phyloP scores from a whole-genome alignment of 1,284 basidiomycete species.

The Fomitopsis schrenkii region DNA sequence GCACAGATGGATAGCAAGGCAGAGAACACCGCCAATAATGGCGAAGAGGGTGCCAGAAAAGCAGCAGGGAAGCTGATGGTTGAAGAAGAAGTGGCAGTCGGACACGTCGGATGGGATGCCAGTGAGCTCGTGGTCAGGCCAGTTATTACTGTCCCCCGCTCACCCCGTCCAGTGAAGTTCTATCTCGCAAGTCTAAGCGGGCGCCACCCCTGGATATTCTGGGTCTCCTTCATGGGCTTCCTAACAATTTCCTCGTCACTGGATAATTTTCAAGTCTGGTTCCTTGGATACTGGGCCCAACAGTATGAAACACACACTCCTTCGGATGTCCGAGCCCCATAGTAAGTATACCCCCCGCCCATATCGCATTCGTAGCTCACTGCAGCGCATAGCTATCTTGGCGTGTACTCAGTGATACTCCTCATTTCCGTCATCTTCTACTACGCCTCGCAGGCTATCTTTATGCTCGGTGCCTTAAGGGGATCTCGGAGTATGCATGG shows the following conservation, averaged over 20 bases:
- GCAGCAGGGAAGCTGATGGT: conserved; percentile 47
- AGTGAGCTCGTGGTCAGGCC: conserved; percentile 21
- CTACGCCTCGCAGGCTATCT: conserved; percentile 27
- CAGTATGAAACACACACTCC: conserved; percentile 29
- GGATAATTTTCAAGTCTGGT: conserved; percentile 19
- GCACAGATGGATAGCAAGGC: conserved; percentile 34
- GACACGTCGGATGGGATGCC: conserved; percentile 47
- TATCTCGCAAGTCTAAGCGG: conserved; percentile 31
- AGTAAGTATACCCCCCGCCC: conserved; percentile 17
- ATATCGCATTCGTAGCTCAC: neutral
- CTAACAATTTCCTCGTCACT: conserved; percentile 17
- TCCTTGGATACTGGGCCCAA: conserved; percentile 26
- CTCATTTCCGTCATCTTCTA: conserved; percentile 24
- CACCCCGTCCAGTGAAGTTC: conserved; percentile 22
- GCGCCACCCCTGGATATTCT: conserved; percentile 26
- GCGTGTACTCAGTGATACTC: conserved; percentile 38
- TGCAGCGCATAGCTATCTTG: conserved; percentile 32
- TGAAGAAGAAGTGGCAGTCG: conserved; percentile 56
- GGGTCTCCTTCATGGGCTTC: conserved; percentile 23
- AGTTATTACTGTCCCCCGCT: neutral
- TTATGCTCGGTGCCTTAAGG: conserved; percentile 37
- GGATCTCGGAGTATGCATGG: conserved; percentile 59
- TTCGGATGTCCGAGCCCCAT: conserved; percentile 16
- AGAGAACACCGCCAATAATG: conserved; percentile 31
- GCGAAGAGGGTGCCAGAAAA: conserved; percentile 23